Conservation (phyloP, 75 land plant genomes). For the Larix kaempferi region DNA sequence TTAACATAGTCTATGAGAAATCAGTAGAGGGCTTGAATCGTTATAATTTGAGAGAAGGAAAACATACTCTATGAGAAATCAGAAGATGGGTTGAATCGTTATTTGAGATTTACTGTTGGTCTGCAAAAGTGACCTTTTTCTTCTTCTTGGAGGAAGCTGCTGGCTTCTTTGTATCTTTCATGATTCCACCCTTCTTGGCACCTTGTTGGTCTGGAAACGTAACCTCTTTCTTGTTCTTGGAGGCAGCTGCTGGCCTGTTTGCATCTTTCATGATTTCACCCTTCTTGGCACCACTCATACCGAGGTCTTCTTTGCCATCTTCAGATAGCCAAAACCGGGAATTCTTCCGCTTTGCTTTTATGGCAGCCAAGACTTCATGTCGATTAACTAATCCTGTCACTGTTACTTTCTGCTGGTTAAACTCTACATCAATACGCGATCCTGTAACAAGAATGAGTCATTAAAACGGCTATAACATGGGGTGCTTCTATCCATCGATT, state of each 20-base stretch:
- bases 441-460: slow-evolving; percentile 18
- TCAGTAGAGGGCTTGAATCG: too few species aligned
- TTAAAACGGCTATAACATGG: neutral
- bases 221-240: slow-evolving; percentile 5
- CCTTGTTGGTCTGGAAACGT: slow-evolving; percentile 2
- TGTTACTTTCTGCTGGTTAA: slow-evolving; percentile 50
- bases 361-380: slow-evolving; percentile 30
- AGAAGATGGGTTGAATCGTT: too few species aligned
- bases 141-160: neutral
- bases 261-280: neutral
- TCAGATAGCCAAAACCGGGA: slow-evolving; percentile 36
- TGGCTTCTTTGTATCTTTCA: neutral
- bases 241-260: neutral
- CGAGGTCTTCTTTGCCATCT: neutral
- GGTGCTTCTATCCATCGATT: too few species aligned
- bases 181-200: too few species aligned
- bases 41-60: too few species aligned
- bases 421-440: slow-evolving; percentile 46
- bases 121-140: slow-evolving; percentile 7
- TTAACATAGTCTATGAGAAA: too few species aligned
- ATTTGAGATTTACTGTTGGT: neutral
- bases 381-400: slow-evolving; percentile 56
- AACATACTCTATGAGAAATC: too few species aligned
- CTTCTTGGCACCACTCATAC: too few species aligned
- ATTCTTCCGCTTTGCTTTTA: slow-evolving; percentile 44